Evolutionary conservation across 2,329 filamentous ascomycete species (phyloP).

Genomic region (Fusarium equiseti): DNA sequence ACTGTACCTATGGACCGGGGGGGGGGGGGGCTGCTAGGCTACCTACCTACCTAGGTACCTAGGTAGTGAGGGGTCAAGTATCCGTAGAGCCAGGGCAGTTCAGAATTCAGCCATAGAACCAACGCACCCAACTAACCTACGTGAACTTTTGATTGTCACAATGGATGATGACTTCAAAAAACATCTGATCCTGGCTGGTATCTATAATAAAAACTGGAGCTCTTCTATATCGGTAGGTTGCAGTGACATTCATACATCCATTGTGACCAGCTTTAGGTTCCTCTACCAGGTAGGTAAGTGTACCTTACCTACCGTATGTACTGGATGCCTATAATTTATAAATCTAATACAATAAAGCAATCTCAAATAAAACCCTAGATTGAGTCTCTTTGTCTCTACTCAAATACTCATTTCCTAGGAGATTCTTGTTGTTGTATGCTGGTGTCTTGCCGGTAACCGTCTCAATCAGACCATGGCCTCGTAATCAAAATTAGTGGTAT

Average conservation of each 20-base stretch:
- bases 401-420: not conserved
- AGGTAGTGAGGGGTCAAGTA: not conserved
- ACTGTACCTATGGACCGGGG: not conserved
- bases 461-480: constrained; percentile 32
- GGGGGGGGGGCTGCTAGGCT: too few relatives aligned
- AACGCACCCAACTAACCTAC: not conserved
- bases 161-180: not conserved
- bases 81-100: not conserved
- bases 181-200: not conserved
- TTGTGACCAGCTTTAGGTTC: not conserved
- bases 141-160: not conserved
- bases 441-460: constrained; percentile 11
- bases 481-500: constrained; percentile 19
- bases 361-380: not conserved
- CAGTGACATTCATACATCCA: not conserved
- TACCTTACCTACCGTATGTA: not conserved
- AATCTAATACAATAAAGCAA: not conserved
- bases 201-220: not conserved
- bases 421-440: not conserved
- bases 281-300: too few relatives aligned
- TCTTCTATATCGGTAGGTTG: not conserved
- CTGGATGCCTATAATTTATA: not conserved
- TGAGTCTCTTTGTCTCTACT: not conserved
- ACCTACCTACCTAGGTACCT: too few relatives aligned
- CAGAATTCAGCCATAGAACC: not conserved